Base-by-base conservation (phyloP, 176 grass and related monocot genomes). In the Zizania latifolia region DNA sequence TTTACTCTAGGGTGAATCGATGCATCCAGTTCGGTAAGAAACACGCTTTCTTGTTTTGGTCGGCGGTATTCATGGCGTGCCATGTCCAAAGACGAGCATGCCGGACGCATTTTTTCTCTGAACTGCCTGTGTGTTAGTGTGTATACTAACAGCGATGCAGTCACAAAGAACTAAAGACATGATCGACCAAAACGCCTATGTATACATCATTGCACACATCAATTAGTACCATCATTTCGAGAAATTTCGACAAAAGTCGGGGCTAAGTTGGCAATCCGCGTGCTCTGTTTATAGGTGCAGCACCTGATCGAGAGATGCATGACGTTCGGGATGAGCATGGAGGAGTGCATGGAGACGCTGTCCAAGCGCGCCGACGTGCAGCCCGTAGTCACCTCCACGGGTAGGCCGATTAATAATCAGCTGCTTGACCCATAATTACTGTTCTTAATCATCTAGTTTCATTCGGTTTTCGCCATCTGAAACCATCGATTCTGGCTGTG, bases 291-390 rank as follows among this genome's bases (percentile, higher is more conserved):
- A 22, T 45, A 96, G 92, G 89, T 96, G 33, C 93, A 96, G 62
- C 86, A 96, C 40, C 86, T 96, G 81, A 96, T 96, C 17, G 93
- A 96, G 78, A 87, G 40, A 31, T 96, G 93, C 70, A 83, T 96
- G 65, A 74, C 88, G 51, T 92, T 89, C 57, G 86, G 86, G 74
- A 92, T 96, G 93, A 92, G 74, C 89, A 90, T 96, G 89, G 93
- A 96, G 65, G 93, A 96, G 84, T 96, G 89, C 81, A 83, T 90
- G 80, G 89, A 90, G 51, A 75, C 81, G 59, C 84, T 96, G 33
- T 53, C 84, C 33, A 83, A 87, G 78, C 93, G 80, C 73, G 93
- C 93, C 58, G 77, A 92, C 35, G 77, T 96, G 23, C 84, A 72
- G 45, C 86, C 93, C 0, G 65, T 78, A 60, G 81, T 96, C 71